Base-by-base conservation (phyloP, 2,329 filamentous ascomycete genomes). In the Fusarium sublunatum region DNA sequence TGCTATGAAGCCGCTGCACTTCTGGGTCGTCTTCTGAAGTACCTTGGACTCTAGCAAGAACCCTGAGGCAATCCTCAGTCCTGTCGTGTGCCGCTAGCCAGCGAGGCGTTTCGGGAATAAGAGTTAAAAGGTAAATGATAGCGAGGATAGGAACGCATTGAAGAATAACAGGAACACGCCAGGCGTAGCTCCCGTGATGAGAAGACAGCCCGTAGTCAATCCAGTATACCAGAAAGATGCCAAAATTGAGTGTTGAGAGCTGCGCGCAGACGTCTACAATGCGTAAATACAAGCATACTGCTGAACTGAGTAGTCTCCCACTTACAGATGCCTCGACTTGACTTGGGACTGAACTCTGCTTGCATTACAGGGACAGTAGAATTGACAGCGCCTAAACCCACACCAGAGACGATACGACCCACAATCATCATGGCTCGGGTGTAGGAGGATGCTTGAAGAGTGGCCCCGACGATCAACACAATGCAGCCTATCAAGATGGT, bases 331-430 rank as follows among this genome's bases (percentile, higher is more conserved):
- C 76, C 77, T 52, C 78, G 68, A 26, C 67, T 77, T 25, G 75
- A 75, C 51, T 76, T 77, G 7, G 77, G 75, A 29, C 74, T 74
- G 39, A 78, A 78, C 46, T 83, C 81, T 2, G 79, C 72, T 42
- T 80, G 78, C 42, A 77, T 77, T 40, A 81, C 78, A 2, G 80
- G 79, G 0, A 77, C 77, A 0, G 79, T 81, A 0, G 76, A 78
- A 60, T 79, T 82, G 67, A 79, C 75, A 34, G 80, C 76, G 9
- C 81, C 81, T 38, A 80, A 77, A 0, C 81, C 81, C 8, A 82
- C 63, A 4, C 82, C 82, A 1, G 82, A 78, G 9, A 84, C 73
- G 26, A 82, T 76, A 11, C 82, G 74, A 3, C 78, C 82, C 7
- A 81, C 73, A 32, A 82, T 77, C 54, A 82, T 74, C 50, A 81